These are phyloP conservation scores for Zizania palustris DNA, from an alignment of 202 grass and related monocot genomes.

Conservation along the genomic window DNA sequence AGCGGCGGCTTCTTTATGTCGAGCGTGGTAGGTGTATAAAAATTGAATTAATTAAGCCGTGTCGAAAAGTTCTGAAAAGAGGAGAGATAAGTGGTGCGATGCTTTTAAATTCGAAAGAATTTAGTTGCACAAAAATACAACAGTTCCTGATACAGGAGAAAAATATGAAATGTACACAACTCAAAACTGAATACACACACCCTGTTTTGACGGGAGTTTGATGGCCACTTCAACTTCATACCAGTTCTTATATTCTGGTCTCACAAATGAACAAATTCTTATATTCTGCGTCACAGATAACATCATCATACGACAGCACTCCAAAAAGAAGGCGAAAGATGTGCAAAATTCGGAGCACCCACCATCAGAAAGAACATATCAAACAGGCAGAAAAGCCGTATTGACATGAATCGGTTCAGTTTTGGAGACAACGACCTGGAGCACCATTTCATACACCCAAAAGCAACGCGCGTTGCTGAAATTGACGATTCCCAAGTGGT, in stretches of 20 bases:
- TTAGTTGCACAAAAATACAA: too few species aligned
- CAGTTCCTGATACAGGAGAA: too few species aligned
- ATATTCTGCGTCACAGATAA: too few species aligned
- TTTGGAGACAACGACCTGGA: not conserved
- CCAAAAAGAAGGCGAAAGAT: not conserved
- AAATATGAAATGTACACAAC: too few species aligned
- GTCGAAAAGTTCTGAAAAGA: not conserved
- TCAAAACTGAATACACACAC: too few species aligned
- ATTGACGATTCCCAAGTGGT: slow-evolving; percentile 17
- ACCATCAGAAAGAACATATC: not conserved
- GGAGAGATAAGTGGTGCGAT: not conserved
- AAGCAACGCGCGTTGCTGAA: slow-evolving; percentile 24
- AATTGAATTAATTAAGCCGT: not conserved
- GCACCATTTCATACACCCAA: slow-evolving; percentile 31
- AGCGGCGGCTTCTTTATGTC: slow-evolving; percentile 41
- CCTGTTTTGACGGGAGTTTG: too few species aligned
- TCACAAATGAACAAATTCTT: too few species aligned
- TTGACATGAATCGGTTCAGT: slow-evolving; percentile 6
- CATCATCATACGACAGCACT: not conserved
- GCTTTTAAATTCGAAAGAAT: not conserved
- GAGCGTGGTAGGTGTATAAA: slow-evolving; percentile 6
- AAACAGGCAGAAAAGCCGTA: not conserved
- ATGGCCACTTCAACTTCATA: too few species aligned
- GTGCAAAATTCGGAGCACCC: not conserved
- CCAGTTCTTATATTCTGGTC: too few species aligned